Evolutionary conservation across 345 rosid species (phyloP).

Genomic region (Abelmoschus esculentus): DNA sequence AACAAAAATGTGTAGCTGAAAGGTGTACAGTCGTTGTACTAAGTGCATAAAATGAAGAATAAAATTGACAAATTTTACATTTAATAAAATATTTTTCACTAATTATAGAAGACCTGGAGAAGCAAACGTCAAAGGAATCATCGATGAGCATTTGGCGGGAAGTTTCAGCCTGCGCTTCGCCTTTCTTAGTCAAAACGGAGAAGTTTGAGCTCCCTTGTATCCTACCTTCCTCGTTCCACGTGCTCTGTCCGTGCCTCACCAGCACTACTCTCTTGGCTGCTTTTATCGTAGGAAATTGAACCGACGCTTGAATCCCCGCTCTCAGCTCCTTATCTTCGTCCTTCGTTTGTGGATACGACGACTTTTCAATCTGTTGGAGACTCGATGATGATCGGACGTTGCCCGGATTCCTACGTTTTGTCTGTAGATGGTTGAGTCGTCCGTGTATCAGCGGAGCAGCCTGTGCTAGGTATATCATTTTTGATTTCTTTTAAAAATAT

Average conservation of each 20-base stretch:
- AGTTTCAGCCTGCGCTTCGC: constrained; percentile 83
- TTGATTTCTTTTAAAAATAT: neutral
- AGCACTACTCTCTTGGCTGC: constrained; percentile 74
- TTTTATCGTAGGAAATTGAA: constrained; percentile 39
- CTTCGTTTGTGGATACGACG: constrained; percentile 5
- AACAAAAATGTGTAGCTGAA: no score
- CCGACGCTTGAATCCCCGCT: constrained; percentile 27
- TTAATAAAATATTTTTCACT: neutral
- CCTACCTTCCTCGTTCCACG: constrained; percentile 88
- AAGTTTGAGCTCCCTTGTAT: constrained; percentile 94
- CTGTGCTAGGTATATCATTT: constrained; percentile 42
- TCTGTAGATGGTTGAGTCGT: constrained; percentile 17
- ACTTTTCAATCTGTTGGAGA: constrained; percentile 23
- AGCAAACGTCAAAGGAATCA: constrained; percentile 77
- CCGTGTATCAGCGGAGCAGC: constrained; percentile 21
- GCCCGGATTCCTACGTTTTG: constrained; percentile 12
- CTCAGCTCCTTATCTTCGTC: constrained; percentile 16
- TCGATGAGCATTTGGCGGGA: constrained; percentile 81
- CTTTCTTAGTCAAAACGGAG: constrained; percentile 76
- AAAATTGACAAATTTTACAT: no score
- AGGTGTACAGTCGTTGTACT: no score
- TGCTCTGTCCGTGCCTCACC: constrained; percentile 97
- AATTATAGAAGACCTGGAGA: constrained; percentile 44
- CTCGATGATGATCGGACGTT: constrained; percentile 34
- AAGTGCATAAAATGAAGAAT: no score